Percentiles rank a stretch among this genome's conserved stretches.
Conservation (phyloP, 169 alveolate genomes). For the Blepharisma undulans region DNA sequence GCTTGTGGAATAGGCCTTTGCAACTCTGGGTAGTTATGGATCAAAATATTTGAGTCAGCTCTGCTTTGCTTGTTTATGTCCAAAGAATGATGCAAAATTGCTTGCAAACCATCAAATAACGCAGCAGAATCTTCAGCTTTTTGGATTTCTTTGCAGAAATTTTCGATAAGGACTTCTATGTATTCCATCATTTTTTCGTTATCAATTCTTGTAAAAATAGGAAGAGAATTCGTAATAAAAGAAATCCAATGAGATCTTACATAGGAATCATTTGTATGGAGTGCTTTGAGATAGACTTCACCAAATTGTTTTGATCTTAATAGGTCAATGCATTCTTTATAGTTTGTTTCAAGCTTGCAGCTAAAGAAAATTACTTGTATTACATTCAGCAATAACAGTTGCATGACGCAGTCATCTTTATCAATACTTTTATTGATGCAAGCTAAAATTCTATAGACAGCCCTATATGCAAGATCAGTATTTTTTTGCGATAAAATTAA, state of each 20-base stretch:
- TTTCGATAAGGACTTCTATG: not conserved
- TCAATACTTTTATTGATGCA: not conserved
- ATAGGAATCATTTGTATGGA: not conserved
- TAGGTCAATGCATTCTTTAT: not conserved
- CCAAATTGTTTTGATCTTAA: not conserved
- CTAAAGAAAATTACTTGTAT: constrained; percentile 11
- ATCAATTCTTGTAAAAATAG: not conserved
- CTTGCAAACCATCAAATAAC: constrained; percentile 5
- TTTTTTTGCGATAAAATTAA: not conserved
- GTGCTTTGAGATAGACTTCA: not conserved
- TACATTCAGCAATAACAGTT: not conserved
- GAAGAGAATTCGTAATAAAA: constrained; percentile 3
- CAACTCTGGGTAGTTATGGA: not conserved
- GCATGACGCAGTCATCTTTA: constrained; percentile 18
- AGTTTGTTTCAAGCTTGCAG: not conserved
- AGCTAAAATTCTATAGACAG: not conserved
- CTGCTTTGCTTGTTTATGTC: not conserved
- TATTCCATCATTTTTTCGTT: not conserved
- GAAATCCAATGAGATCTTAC: not conserved
- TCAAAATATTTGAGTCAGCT: not conserved
- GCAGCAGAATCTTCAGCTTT: not conserved
- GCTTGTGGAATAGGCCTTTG: not conserved
- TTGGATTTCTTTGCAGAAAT: not conserved
- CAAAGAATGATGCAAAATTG: not conserved
- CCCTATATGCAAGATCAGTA: not conserved